Evolutionary conservation across 1,139 yeast species (phyloP).

Genomic region (Candida tetrigidarum): DNA sequence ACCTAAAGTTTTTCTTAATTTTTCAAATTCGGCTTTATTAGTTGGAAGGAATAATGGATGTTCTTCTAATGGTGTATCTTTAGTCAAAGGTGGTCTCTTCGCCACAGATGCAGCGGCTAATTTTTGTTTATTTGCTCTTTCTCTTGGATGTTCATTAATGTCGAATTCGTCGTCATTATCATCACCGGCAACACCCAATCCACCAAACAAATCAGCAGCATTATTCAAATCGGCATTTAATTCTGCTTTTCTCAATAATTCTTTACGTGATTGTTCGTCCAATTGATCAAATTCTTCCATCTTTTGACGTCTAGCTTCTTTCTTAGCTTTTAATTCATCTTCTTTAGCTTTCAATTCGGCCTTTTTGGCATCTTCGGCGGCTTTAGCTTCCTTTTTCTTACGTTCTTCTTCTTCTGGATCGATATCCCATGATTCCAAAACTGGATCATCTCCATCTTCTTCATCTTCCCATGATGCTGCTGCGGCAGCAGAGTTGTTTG

Average conservation of each 20-base stretch:
- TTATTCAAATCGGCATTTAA: constrained; percentile 84
- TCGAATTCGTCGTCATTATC: constrained; percentile 33
- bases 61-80: constrained; percentile 69
- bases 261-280: constrained; percentile 70
- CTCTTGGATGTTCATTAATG: constrained; percentile 65
- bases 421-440: constrained; percentile 83
- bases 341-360: constrained; percentile 42
- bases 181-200: constrained; percentile 67
- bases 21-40: constrained; percentile 81
- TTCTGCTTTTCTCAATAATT: constrained; percentile 78
- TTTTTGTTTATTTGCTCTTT: constrained; percentile 32
- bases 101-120: constrained; percentile 52
- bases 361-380: constrained; percentile 48
- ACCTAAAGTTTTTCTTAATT: constrained; percentile 76
- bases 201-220: constrained; percentile 92
- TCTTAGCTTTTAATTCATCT: constrained; percentile 46
- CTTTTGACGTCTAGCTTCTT: constrained; percentile 34
- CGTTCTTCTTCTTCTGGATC: constrained; percentile 68
- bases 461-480: constrained; percentile 83
- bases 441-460: constrained; percentile 73
- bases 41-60: constrained; percentile 85
- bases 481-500: constrained; percentile 46
- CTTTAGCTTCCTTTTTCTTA: constrained; percentile 46
- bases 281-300: constrained; percentile 61
- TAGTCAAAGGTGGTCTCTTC: constrained; percentile 48